Evolutionary conservation across 1,284 basidiomycete species (phyloP).

Genomic region (Malassezia arunalokei): DNA sequence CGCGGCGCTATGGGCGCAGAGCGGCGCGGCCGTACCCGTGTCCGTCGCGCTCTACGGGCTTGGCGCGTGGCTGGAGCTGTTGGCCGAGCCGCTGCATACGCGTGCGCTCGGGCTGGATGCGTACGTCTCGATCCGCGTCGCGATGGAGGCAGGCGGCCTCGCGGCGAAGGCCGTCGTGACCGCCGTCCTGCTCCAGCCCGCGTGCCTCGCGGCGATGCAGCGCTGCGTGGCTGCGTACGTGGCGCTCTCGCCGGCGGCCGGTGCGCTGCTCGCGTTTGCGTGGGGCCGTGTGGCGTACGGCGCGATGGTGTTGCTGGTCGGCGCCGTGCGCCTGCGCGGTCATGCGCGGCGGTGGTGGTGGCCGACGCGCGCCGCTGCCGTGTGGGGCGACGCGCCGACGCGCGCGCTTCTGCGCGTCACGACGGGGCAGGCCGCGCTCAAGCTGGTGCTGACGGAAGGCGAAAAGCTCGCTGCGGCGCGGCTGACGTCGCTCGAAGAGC

Average conservation of each 20-base stretch:
- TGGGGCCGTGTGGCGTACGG: slow-evolving; percentile 33
- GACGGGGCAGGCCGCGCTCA: slow-evolving; percentile 72
- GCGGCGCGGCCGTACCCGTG: slow-evolving; percentile 17
- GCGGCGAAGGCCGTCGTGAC: slow-evolving; percentile 25
- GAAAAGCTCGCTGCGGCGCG: slow-evolving; percentile 59
- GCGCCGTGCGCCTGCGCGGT: not conserved
- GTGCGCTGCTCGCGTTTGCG: slow-evolving; percentile 31
- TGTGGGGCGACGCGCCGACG: not conserved
- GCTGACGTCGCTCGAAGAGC: slow-evolving; percentile 31
- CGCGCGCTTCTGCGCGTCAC: slow-evolving; percentile 59
- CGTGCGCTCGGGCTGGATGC: slow-evolving; percentile 20
- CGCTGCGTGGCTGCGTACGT: not conserved
- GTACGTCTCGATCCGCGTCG: slow-evolving; percentile 24
- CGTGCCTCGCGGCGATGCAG: slow-evolving; percentile 1
- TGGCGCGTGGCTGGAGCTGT: slow-evolving; percentile 33
- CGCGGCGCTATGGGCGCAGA: slow-evolving; percentile 12
- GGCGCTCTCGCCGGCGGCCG: slow-evolving; percentile 8
- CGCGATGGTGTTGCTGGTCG: not conserved
- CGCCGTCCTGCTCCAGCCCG: slow-evolving; percentile 14
- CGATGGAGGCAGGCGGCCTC: slow-evolving; percentile 33
- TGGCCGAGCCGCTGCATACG: slow-evolving; percentile 34
- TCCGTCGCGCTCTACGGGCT: slow-evolving; percentile 30
- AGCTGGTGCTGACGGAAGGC: slow-evolving; percentile 87
- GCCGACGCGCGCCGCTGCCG: not conserved
- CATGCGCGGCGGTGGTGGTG: not conserved